A percentile compares a stretch with the other conserved stretches of the same genome.
Conservation (phyloP, 169 alveolate species). For the Plasmodium coatneyi region DNA sequence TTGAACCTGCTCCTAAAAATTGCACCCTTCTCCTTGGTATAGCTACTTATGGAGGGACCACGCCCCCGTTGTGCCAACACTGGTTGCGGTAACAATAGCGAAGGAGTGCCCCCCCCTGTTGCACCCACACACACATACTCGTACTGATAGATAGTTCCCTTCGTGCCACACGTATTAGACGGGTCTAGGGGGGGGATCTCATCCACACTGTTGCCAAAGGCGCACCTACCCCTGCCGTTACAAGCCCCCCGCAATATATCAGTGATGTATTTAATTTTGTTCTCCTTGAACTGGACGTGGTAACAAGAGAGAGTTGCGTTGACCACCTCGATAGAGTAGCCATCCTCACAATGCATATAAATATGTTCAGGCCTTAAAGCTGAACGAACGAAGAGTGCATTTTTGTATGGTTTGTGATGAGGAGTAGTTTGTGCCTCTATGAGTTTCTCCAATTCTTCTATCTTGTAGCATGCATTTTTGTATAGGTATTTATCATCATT, state of each 20-base stretch:
- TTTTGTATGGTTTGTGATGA: neutral
- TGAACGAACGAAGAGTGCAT: neutral
- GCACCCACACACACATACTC: conserved; percentile 13
- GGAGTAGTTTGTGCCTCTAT: neutral
- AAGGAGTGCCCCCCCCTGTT: neutral
- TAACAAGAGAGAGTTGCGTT: conserved; percentile 33
- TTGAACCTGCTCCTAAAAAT: conserved; percentile 23
- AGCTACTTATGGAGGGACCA: neutral
- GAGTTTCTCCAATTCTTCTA: conserved; percentile 11
- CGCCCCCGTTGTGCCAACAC: neutral
- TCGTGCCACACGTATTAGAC: neutral
- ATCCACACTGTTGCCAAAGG: conserved; percentile 7
- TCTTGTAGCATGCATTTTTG: conserved; percentile 14
- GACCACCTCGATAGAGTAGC: conserved; percentile 23
- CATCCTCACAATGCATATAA: conserved; percentile 9
- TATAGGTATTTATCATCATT: neutral
- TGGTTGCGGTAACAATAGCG: neutral
- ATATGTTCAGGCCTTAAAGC: conserved; percentile 30
- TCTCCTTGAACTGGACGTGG: neutral
- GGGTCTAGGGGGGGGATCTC: neutral
- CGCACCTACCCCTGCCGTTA: conserved; percentile 12
- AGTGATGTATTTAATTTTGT: conserved; percentile 20
- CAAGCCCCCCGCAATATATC: conserved; percentile 5
- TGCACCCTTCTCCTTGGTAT: neutral
- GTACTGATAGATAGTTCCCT: conserved; percentile 6